Base-by-base conservation (phyloP, 1,284 basidiomycete species). In the Malassezia equina region DNA sequence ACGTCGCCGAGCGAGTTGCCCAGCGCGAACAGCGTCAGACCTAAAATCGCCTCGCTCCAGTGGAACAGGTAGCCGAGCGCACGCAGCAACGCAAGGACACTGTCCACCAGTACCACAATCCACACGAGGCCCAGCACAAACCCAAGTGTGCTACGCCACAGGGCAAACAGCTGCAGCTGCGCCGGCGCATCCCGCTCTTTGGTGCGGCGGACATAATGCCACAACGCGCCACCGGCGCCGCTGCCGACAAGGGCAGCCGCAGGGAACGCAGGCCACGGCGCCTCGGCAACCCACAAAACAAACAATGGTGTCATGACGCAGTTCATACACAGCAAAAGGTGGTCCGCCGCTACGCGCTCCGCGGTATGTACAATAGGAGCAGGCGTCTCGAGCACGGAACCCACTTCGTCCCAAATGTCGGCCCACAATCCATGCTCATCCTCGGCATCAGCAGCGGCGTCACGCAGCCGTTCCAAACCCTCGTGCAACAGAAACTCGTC, bases 1-100 rank as follows among this genome's bases (percentile, higher is more conserved):
- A 96, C 81, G 76, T 98, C 93, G 1, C 91, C 93, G 7, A 95
- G 81, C 28, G 88, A 91, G 76, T 96, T 96, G 21, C 93, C 93
- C 29, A 95, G 81, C 0, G 91, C 93, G 68, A 98, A 98, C 61
- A 98, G 85, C 0, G 91, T 96, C 47, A 96, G 78, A 3, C 93
- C 93, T 50, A 98, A 86, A 69, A 98, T 93, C 24, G 93, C 91
- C 73, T 96, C 89, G n/a, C 88, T 90, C 23, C 98, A 80, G 0
- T 91, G 90, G 65, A 94, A 86, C 53, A 96, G 86, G 75, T 86
- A 83, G 15, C 91, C 93, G 65, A 94, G 85, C 0, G 88, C 86
- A 85, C 93, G 67, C 2, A 67, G 46, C 54, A 67, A 63, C n/a
- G 60, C 60, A 1, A 72, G 69, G 0, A 72, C 63, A 49, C 69